phyloP scores from a whole-genome alignment of 805 yeast species.

The Debaryomyces prosopidis region DNA sequence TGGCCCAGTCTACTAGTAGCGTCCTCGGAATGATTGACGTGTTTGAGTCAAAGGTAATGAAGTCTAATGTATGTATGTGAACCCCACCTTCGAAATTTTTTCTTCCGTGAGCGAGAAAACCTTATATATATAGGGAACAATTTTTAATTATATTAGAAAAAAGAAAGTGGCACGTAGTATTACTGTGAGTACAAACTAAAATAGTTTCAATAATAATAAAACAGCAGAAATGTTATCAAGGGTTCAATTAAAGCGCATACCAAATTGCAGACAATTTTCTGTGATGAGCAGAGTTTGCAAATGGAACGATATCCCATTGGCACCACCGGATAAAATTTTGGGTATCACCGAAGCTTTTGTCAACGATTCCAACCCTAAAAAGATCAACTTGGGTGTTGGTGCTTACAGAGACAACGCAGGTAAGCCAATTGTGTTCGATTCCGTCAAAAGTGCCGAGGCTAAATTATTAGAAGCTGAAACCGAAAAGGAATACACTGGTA shows the following conservation, averaged over 20 bases:
- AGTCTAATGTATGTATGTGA: not conserved
- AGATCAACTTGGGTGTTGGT: slow-evolving; percentile 76
- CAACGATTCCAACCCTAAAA: slow-evolving; percentile 59
- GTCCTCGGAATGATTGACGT: not conserved
- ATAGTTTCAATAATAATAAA: too few species aligned
- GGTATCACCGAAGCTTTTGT: slow-evolving; percentile 77
- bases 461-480: slow-evolving; percentile 47
- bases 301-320: slow-evolving; percentile 44
- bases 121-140: not conserved
- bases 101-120: not conserved
- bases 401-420: slow-evolving; percentile 92
- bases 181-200: too few species aligned
- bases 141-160: too few species aligned
- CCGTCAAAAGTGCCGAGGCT: slow-evolving; percentile 66
- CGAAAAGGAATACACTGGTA: slow-evolving; percentile 86
- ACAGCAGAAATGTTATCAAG: slow-evolving; percentile 5
- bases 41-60: not conserved
- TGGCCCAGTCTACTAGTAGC: not conserved
- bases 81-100: not conserved
- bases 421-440: slow-evolving; percentile 83
- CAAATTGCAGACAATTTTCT: slow-evolving; percentile 8
- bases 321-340: slow-evolving; percentile 84
- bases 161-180: too few species aligned
- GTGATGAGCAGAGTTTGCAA: slow-evolving; percentile 10
- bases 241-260: slow-evolving; percentile 5